phyloP scores from a whole-genome alignment of 192 early-diverging fungal species.

The Backusella psychrophila region DNA sequence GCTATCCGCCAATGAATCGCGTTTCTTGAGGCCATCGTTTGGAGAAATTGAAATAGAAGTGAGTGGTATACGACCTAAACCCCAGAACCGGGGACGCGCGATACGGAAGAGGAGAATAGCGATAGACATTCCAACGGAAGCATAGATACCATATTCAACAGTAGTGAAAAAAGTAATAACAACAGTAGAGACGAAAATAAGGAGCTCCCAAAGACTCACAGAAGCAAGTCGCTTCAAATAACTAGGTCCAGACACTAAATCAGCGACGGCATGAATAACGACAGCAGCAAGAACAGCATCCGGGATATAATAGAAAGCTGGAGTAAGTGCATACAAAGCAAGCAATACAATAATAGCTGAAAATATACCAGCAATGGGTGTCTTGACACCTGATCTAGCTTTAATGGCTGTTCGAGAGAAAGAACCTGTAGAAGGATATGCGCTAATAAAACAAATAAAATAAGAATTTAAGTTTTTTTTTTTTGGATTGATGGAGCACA shows the following conservation, averaged over 20 bases:
- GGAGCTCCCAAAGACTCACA: constrained; percentile 51
- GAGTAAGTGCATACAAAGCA: constrained; percentile 80
- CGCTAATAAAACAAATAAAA: constrained; percentile 26
- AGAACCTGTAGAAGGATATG: constrained; percentile 89
- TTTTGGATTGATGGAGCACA: neutral
- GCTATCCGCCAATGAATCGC: neutral
- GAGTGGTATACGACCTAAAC: constrained; percentile 43
- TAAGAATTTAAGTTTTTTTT: neutral
- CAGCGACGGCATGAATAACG: constrained; percentile 86
- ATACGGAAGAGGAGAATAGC: constrained; percentile 76
- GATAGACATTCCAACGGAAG: constrained; percentile 67
- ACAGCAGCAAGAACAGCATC: constrained; percentile 78
- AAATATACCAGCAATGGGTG: constrained; percentile 80
- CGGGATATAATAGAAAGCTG: constrained; percentile 87
- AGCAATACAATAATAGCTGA: constrained; percentile 81
- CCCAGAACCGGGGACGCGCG: constrained; percentile 66
- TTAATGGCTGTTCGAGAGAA: constrained; percentile 96
- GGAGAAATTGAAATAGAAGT: neutral
- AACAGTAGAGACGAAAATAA: constrained; percentile 50
- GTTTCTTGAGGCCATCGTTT: neutral
- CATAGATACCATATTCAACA: constrained; percentile 73
- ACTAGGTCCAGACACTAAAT: constrained; percentile 65
- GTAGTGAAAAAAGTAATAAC: constrained; percentile 63
- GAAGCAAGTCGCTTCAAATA: constrained; percentile 63
- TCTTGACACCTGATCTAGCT: constrained; percentile 81